Evolutionary conservation across 2,329 filamentous ascomycete genomes (phyloP).

Genomic region (Colletotrichum sp.): DNA sequence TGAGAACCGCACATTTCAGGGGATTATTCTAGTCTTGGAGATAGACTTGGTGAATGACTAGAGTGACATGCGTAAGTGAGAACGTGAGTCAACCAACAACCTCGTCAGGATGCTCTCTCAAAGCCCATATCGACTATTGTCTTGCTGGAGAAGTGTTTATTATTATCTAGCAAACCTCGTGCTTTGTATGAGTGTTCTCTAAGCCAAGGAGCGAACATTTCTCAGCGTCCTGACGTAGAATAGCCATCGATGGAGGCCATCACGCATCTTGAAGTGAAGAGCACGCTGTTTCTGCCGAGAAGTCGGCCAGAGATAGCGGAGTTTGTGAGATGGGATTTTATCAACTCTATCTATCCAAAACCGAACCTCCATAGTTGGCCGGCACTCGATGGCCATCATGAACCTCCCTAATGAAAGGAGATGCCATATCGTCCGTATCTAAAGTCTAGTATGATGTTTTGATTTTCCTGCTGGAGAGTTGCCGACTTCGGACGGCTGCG

Average conservation of each 20-base stretch:
- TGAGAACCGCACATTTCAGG: background rate
- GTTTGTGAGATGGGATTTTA: background rate
- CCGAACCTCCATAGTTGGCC: rapidly evolving
- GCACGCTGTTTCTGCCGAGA: rapidly evolving
- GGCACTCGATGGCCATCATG: background rate
- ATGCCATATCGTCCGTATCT: background rate
- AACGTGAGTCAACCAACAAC: rapidly evolving
- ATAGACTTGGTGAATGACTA: background rate
- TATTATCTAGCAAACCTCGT: background rate
- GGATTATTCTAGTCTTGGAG: background rate
- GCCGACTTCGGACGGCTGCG: background rate
- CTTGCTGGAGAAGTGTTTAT: background rate
- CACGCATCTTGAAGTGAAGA: background rate
- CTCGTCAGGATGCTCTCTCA: background rate
- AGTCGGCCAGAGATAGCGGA: rapidly evolving
- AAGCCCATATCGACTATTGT: background rate
- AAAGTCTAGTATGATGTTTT: background rate
- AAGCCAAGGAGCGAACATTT: background rate
- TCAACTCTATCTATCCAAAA: background rate
- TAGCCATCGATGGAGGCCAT: rapidly evolving
- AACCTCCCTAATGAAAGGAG: background rate
- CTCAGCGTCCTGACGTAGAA: rapidly evolving
- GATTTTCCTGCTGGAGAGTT: background rate
- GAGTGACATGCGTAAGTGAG: background rate
- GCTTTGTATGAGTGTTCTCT: background rate